phyloP scores from a whole-genome alignment of 305 asterid species.

The Caryopteris hybrid region DNA sequence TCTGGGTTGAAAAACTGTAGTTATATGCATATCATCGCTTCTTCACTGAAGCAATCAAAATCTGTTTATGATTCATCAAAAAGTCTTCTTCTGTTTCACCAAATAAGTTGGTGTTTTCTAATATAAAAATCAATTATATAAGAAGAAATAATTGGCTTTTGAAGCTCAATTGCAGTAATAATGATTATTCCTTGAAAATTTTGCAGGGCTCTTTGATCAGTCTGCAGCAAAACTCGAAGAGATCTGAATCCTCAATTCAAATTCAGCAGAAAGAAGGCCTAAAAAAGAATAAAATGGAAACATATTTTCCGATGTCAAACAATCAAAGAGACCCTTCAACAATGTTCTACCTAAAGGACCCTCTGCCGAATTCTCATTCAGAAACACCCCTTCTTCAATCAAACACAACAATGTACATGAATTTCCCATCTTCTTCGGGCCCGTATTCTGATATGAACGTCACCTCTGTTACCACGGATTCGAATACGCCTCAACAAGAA shows the following conservation, averaged over 20 bases:
- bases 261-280: conserved; percentile 3
- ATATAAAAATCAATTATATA: no score
- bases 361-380: conserved; percentile 46
- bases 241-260: background rate
- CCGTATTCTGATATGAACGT: conserved; percentile 37
- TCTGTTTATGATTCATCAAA: no score
- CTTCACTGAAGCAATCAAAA: background rate
- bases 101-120: no score
- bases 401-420: conserved; percentile 56
- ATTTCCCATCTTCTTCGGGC: conserved; percentile 54
- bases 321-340: conserved; percentile 51
- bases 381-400: conserved; percentile 41
- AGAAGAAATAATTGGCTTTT: no score
- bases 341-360: conserved; percentile 52
- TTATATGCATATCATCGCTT: background rate
- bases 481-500: conserved; percentile 44
- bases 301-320: conserved; percentile 53
- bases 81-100: no score
- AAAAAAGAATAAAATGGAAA: conserved; percentile 33
- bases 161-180: conserved; percentile 2
- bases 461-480: conserved; percentile 28
- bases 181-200: background rate
- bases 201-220: conserved; percentile 10
- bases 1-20: background rate
- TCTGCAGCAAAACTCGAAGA: conserved; percentile 7